A percentile compares a stretch with the other conserved stretches of the same genome.
phyloP scores from a whole-genome alignment of 2,329 filamentous ascomycete species.

The Pseudocercospora eumusae region DNA sequence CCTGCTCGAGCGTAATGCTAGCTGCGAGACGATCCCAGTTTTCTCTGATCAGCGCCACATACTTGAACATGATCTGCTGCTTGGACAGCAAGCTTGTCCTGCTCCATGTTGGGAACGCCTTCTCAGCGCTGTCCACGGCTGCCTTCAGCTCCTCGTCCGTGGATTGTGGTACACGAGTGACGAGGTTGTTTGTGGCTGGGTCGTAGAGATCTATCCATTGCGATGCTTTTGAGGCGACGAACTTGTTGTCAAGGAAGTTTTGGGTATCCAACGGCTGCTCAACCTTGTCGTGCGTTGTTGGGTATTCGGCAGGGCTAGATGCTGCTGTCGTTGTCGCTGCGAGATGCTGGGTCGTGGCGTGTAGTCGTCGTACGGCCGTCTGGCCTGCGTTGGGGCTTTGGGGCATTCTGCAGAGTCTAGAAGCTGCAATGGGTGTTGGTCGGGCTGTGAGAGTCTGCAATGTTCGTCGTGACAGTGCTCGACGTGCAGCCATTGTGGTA shows the following conservation, averaged over 20 bases:
- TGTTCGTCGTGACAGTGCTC: constrained; percentile 46
- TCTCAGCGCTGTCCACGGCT: constrained; percentile 72
- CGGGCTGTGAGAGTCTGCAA: constrained; percentile 45
- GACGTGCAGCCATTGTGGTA: constrained; percentile 48
- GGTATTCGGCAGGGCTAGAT: constrained; percentile 60
- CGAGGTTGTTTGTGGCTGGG: constrained; percentile 81
- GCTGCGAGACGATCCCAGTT: constrained; percentile 84
- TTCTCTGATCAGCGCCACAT: constrained; percentile 74
- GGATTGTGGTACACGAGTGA: constrained; percentile 80
- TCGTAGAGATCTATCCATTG: constrained; percentile 79
- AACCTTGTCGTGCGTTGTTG: constrained; percentile 71
- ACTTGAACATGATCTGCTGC: constrained; percentile 87
- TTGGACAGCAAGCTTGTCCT: constrained; percentile 70
- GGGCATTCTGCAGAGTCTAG: constrained; percentile 39
- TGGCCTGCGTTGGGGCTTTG: constrained; percentile 40
- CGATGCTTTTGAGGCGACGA: constrained; percentile 66
- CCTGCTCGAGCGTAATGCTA: constrained; percentile 84
- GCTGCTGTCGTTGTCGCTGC: constrained; percentile 54
- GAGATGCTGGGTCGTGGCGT: constrained; percentile 58
- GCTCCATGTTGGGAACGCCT: constrained; percentile 74
- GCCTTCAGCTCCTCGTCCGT: constrained; percentile 75
- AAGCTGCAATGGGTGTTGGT: constrained; percentile 40
- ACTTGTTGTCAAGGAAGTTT: constrained; percentile 81
- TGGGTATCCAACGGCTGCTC: constrained; percentile 68
- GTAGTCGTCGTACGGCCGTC: constrained; percentile 51